Evolutionary conservation across 2,329 filamentous ascomycete genomes (phyloP).

Genomic region (Aspergillus sp.): DNA sequence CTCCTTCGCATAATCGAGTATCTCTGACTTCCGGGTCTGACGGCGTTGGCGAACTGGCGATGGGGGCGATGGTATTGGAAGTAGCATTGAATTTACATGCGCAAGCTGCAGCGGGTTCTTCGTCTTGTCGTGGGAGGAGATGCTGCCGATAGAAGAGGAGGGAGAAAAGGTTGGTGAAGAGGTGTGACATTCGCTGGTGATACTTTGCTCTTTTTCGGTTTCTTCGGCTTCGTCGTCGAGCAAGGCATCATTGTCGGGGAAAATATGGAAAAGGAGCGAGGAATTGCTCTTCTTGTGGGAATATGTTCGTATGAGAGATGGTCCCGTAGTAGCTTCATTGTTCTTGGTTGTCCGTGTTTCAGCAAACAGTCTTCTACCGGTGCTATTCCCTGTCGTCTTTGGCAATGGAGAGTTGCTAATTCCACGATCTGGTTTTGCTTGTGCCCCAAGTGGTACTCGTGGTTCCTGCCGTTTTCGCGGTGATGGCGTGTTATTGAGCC

Average conservation of each 20-base stretch:
- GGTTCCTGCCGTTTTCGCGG: not conserved
- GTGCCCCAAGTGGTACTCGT: not conserved
- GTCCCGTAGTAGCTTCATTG: conserved; percentile 5
- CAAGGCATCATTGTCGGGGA: conserved; percentile 20
- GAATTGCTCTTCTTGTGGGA: conserved; percentile 14
- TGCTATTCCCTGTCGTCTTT: conserved; percentile 5
- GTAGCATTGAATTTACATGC: conserved; percentile 28
- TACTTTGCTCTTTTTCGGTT: not conserved
- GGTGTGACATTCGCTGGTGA: not conserved
- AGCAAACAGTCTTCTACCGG: not conserved
- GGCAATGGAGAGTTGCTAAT: not conserved
- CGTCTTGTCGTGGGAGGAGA: conserved; percentile 12
- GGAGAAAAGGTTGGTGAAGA: conserved; percentile 1
- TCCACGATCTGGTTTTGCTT: not conserved
- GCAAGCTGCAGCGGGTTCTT: conserved; percentile 23
- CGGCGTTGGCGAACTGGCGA: conserved; percentile 8
- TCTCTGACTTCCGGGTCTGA: conserved; percentile 20
- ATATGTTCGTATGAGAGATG: conserved; percentile 6
- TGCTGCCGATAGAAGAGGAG: not conserved
- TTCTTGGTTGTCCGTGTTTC: conserved; percentile 5
- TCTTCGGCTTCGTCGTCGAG: conserved; percentile 12
- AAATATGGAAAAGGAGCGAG: conserved; percentile 22
- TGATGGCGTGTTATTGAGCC: conserved; percentile 1
- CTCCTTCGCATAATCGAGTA: conserved; percentile 29
- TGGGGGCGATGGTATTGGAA: conserved; percentile 19